phyloP scores from a whole-genome alignment of 495 filamentous ascomycete species.

The Hyphodiscus hymeniophilus region DNA sequence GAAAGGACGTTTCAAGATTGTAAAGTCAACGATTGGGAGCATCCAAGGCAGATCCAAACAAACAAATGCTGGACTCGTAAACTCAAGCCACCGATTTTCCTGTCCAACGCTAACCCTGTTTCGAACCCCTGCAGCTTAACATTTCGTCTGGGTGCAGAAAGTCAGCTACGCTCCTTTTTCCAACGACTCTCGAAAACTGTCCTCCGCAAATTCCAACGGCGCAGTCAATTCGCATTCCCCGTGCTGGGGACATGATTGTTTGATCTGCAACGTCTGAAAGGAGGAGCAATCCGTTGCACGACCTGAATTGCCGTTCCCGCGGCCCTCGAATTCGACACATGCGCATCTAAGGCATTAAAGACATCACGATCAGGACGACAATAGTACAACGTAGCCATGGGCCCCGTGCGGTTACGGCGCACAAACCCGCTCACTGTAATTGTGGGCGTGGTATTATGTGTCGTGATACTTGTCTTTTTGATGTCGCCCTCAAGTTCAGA shows the following conservation, averaged over 20 bases:
- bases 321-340: constrained; percentile 7
- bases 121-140: too few species aligned
- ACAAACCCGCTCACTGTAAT: constrained; percentile 42
- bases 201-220: constrained; percentile 4
- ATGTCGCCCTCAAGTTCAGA: constrained; percentile 27
- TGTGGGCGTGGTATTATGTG: constrained; percentile 39
- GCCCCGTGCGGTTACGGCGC: constrained; percentile 47
- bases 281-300: not conserved
- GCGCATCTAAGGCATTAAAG: constrained; percentile 2
- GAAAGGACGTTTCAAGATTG: too few species aligned
- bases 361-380: constrained; percentile 19
- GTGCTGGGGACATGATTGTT: constrained; percentile 6
- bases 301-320: not conserved
- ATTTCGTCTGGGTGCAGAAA: too few species aligned
- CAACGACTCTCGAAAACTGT: constrained; percentile 1
- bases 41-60: too few species aligned
- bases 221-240: constrained; percentile 7
- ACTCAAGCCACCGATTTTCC: too few species aligned
- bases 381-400: constrained; percentile 27
- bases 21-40: too few species aligned
- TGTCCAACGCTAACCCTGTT: too few species aligned
- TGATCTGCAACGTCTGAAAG: constrained; percentile 1
- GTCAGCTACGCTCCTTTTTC: not conserved
- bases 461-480: constrained; percentile 47
- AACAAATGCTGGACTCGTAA: too few species aligned